Conservation (phyloP, 371 early-diverging fungal species). For the Mucor ambiguus region DNA sequence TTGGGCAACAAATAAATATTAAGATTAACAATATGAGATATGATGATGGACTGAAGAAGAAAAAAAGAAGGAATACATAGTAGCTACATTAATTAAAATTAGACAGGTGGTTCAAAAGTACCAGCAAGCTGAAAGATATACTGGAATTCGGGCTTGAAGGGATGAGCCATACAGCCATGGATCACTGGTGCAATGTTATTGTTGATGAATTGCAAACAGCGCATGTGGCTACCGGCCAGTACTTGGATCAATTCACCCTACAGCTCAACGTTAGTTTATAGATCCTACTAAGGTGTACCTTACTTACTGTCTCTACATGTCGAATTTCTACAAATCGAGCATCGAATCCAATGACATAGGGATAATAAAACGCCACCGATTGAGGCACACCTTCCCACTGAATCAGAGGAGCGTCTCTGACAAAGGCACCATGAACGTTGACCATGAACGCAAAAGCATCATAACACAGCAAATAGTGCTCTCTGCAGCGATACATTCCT, state of each 20-base stretch:
- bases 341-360: slow-evolving; percentile 90
- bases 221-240: slow-evolving; percentile 47
- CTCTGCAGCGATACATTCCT: slow-evolving; percentile 79
- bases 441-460: slow-evolving; percentile 92
- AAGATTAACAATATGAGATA: background rate
- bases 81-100: background rate
- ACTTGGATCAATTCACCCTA: slow-evolving; percentile 53
- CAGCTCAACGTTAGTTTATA: background rate
- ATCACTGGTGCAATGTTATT: slow-evolving; percentile 40
- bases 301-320: slow-evolving; percentile 76
- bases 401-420: slow-evolving; percentile 25
- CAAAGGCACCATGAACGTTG: slow-evolving; percentile 58
- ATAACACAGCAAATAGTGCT: slow-evolving; percentile 88
- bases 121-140: slow-evolving; percentile 41
- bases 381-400: slow-evolving; percentile 63
- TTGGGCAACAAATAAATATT: background rate
- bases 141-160: slow-evolving; percentile 50
- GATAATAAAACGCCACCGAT: slow-evolving; percentile 70
- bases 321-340: slow-evolving; percentile 89
- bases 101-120: slow-evolving; percentile 26
- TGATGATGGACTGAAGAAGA: background rate
- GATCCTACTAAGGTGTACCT: background rate
- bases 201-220: slow-evolving; percentile 40
- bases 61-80: too few relatives aligned
- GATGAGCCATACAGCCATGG: slow-evolving; percentile 52